Conservation (phyloP, 2,329 filamentous ascomycete genomes). For the Trichophaea hybrida region DNA sequence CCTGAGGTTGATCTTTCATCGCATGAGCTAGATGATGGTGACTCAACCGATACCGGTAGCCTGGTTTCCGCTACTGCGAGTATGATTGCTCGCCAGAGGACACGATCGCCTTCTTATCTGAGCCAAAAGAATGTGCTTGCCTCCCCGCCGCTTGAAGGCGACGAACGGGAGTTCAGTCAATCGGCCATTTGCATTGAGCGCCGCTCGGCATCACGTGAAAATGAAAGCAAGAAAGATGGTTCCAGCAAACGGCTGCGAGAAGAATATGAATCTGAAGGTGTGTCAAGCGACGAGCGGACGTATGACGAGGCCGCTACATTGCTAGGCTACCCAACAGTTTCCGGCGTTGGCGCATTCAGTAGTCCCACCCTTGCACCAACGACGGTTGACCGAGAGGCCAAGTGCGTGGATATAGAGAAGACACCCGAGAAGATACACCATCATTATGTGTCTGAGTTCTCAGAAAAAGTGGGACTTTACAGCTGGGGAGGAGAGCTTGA, state of each 20-base stretch:
- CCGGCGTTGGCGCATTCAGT: conserved; percentile 15
- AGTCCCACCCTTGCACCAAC: conserved; percentile 7
- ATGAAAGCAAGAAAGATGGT: conserved; percentile 19
- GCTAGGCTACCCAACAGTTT: conserved; percentile 33
- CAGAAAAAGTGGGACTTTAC: conserved; percentile 36
- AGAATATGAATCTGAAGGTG: conserved; percentile 28
- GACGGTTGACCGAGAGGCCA: conserved; percentile 5
- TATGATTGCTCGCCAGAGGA: conserved; percentile 32
- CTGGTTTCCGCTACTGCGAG: conserved; percentile 46
- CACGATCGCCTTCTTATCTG: conserved; percentile 30
- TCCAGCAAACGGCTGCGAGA: conserved; percentile 44
- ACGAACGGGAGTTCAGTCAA: conserved; percentile 93
- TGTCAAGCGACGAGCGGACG: conserved; percentile 31
- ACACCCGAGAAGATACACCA: neutral
- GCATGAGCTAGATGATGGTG: conserved; percentile 63
- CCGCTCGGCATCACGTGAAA: conserved; percentile 24
- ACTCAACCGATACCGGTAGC: conserved; percentile 45
- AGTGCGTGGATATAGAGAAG: neutral
- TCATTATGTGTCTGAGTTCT: neutral
- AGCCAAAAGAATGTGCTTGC: conserved; percentile 30
- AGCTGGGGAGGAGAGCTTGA: conserved; percentile 39
- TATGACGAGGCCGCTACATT: conserved; percentile 36
- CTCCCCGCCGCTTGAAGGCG: conserved; percentile 78
- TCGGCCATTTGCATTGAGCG: conserved; percentile 70
- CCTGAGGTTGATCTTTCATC: conserved; percentile 86